Evolutionary conservation across 2,329 filamentous ascomycete genomes (phyloP), one percentile per base, ranked within the genome.

Genomic region (Colletotrichum truncatum): DNA sequence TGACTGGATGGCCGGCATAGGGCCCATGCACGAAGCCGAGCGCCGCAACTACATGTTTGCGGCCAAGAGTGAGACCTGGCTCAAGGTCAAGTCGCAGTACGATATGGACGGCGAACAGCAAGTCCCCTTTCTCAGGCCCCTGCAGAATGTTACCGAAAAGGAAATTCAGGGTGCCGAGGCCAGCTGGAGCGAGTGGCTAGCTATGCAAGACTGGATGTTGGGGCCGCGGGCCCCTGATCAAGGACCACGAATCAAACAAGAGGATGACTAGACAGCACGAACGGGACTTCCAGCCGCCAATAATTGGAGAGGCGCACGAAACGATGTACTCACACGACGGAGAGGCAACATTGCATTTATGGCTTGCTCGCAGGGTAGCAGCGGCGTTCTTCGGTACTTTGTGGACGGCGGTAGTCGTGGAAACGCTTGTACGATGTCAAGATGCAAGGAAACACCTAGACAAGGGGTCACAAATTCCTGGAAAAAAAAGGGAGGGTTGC

Each of bases 121-220:
- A 2, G 88, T 97, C 1, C 96, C 96, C 1, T 98, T 97, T 75
- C 81, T 98, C 71, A 89, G 90, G 69, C 94, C 95, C 4, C 81
- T 98, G n/a, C 89, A 92, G 72, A 87, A 89, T 58, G 89, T 92
- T 1, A 87, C 88, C 7, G 89, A 95, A 73, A 87, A 88, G 21
- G 96, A 98, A 80, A 93, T 98, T 67, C 87, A 92, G 67, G 87
- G 83, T 12, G 94, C 94, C 0, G 95, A 98, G 80, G 86, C 87
- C 67, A 89, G 86, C 65, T 99, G 96, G 96, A 97, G 93, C 75
- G 91, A 95, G 73, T 98, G 95, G 95, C 81, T 98, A 30, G 93
- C 93, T 11, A 97, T 98, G 93, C 93, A 97, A 77, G 95, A 98
- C 77, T 98, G 95, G 95, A 97, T 97, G 94, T 82, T 98, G n/a